These are phyloP conservation scores for Corylus avellana DNA, from an alignment of 306 rosid species.

Conservation along the genomic window DNA sequence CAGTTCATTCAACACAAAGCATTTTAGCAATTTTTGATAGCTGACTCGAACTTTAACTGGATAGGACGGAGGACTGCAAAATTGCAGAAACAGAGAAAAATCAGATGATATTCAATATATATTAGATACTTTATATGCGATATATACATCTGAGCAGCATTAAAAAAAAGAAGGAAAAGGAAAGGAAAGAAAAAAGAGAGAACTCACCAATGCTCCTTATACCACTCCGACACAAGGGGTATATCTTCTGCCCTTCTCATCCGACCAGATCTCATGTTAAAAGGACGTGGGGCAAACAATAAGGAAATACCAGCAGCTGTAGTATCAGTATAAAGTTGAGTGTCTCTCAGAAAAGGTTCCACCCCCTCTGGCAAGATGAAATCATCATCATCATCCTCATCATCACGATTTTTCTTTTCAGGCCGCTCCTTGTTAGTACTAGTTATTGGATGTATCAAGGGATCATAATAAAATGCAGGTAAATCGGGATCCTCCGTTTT, in stretches of 20 bases:
- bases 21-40: slow-evolving; percentile 88
- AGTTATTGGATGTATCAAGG: slow-evolving; percentile 96
- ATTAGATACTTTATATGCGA: not conserved
- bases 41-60: slow-evolving; percentile 99
- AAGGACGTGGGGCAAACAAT: slow-evolving; percentile 97
- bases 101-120: not conserved
- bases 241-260: slow-evolving; percentile 93
- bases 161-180: not conserved
- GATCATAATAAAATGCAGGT: slow-evolving; percentile 98
- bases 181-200: not conserved
- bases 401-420: slow-evolving; percentile 76
- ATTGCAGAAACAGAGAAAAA: not conserved
- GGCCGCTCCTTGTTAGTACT: slow-evolving; percentile 89
- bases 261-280: slow-evolving; percentile 99
- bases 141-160: not conserved
- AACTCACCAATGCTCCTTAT: slow-evolving; percentile 92
- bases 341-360: slow-evolving; percentile 80
- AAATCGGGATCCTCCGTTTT: slow-evolving; percentile 98
- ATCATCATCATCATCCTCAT: slow-evolving; percentile 76
- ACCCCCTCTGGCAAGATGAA: slow-evolving; percentile 86
- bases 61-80: slow-evolving; percentile 91
- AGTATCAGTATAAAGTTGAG: slow-evolving; percentile 92
- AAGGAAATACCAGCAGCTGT: slow-evolving; percentile 96
- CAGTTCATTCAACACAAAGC: slow-evolving; percentile 95
- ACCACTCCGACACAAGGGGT: slow-evolving; percentile 98